A percentile compares a stretch with the other conserved stretches of the same genome.
Evolutionary conservation across 2,329 filamentous ascomycete species (phyloP).

Genomic region (Fusarium dlaminii): DNA sequence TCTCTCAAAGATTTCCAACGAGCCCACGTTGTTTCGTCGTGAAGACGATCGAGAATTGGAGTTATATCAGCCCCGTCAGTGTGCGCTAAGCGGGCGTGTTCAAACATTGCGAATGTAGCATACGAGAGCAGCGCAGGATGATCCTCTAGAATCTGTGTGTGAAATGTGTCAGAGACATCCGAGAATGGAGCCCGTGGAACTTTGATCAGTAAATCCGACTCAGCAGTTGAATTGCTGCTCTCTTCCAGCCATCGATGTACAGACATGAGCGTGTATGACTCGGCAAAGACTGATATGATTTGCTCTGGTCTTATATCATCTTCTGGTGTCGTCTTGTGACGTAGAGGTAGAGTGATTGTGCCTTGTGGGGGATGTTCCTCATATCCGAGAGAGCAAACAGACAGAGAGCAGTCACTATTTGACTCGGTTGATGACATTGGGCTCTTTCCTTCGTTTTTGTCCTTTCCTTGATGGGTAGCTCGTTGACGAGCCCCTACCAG

Average conservation of each 20-base stretch:
- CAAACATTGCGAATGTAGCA: neutral
- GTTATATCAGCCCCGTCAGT: neutral
- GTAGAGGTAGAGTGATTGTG: neutral
- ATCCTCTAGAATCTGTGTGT: neutral
- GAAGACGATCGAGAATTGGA: neutral
- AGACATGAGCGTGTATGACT: accelerated
- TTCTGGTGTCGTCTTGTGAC: accelerated
- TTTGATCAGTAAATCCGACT: neutral
- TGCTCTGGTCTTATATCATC: accelerated
- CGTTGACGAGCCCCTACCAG: neutral
- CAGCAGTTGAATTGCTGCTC: neutral
- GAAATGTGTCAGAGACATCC: accelerated
- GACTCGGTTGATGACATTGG: accelerated
- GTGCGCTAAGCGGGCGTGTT: accelerated
- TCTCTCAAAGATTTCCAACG: neutral
- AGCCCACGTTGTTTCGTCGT: neutral
- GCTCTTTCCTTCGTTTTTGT: neutral
- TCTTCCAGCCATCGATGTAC: neutral
- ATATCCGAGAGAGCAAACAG: accelerated
- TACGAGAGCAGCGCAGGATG: neutral
- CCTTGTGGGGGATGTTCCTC: accelerated
- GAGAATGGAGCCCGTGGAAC: neutral
- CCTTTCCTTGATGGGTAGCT: accelerated
- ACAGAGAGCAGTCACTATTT: accelerated
- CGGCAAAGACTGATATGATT: accelerated